A percentile compares a stretch with the other conserved stretches of the same genome.
Evolutionary conservation across 345 rosid species (phyloP).

Genomic region (Salix dunnii): DNA sequence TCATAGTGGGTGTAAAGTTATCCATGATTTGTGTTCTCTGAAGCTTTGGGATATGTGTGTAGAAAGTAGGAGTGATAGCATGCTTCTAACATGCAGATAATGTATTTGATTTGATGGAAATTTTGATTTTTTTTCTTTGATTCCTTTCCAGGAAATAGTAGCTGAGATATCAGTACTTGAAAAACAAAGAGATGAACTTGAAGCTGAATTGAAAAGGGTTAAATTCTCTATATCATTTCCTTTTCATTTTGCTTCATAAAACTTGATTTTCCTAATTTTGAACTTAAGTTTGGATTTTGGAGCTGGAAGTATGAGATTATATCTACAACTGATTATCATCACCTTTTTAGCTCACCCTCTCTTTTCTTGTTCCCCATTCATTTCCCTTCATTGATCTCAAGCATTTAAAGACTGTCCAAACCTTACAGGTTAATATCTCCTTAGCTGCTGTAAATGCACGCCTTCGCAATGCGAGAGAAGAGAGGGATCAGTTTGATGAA

Average conservation of each 20-base stretch:
- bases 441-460: constrained; percentile 89
- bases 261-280: neutral
- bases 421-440: constrained; percentile 70
- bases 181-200: constrained; percentile 81
- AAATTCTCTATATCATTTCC: neutral
- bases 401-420: constrained; percentile 7
- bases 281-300: neutral
- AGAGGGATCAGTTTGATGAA: constrained; percentile 90
- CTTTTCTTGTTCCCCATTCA: neutral
- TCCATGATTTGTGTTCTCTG: neutral
- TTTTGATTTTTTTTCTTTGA: constrained; percentile 12
- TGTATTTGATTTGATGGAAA: neutral
- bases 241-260: neutral
- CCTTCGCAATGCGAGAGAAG: constrained; percentile 71
- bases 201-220: constrained; percentile 87
- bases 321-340: neutral
- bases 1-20: constrained; percentile 1
- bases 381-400: constrained; percentile 6
- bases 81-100: neutral
- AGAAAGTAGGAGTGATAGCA: constrained; percentile 3
- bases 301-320: neutral
- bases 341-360: neutral
- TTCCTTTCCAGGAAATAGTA: constrained; percentile 60
- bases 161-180: constrained; percentile 75
- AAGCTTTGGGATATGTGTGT: neutral